phyloP scores from a whole-genome alignment of 1,139 yeast species.

The Trichomonascaceae sp. region DNA sequence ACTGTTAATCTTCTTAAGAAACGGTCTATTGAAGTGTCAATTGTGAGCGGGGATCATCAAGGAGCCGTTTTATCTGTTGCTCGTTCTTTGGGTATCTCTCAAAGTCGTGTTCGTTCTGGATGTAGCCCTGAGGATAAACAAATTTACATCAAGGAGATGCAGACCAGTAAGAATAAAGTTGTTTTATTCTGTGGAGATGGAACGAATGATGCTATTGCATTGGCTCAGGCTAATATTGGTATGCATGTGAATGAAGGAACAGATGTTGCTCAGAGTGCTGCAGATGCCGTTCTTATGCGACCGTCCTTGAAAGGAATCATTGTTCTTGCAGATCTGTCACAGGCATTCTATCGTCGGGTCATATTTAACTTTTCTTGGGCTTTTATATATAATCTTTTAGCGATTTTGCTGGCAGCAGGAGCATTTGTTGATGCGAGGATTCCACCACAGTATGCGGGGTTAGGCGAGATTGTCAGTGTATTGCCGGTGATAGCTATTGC shows the following conservation, averaged over 20 bases:
- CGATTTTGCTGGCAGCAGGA: conserved; percentile 3
- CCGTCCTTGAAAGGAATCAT: background rate
- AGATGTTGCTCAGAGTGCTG: conserved; percentile 4
- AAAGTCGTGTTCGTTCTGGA: background rate
- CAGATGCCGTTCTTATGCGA: conserved; percentile 3
- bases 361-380: background rate
- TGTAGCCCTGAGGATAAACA: background rate
- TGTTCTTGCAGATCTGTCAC: background rate
- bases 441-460: conserved; percentile 3
- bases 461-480: conserved; percentile 3
- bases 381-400: conserved; percentile 1
- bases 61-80: background rate
- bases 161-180: background rate
- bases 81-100: background rate
- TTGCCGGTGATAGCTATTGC: conserved; percentile 1
- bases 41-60: conserved; percentile 2
- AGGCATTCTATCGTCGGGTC: background rate
- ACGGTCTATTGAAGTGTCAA: background rate
- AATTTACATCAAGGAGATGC: background rate
- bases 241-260: conserved; percentile 1
- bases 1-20: background rate
- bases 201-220: conserved; percentile 3
- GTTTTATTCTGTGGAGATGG: conserved; percentile 4
- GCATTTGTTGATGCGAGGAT: conserved; percentile 1
- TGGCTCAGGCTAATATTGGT: conserved; percentile 3